phyloP scores from a whole-genome alignment of 2,329 filamentous ascomycete genomes.

The Alternaria infectoria region DNA sequence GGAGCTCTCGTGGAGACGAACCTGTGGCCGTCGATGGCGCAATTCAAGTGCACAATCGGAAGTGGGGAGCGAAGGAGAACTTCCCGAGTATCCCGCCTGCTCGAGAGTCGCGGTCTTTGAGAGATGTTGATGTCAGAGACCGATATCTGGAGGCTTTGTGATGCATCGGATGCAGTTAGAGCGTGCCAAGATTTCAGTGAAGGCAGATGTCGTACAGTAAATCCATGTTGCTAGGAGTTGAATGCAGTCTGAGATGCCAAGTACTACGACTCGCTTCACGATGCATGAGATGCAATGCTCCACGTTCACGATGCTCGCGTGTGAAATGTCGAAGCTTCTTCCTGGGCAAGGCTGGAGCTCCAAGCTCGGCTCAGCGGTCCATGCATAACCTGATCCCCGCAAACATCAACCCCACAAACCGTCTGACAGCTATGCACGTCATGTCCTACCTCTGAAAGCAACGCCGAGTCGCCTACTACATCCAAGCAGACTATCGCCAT shows the following conservation, averaged over 20 bases:
- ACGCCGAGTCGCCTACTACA: not conserved
- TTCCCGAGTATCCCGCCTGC: not conserved
- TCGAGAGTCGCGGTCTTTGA: not conserved
- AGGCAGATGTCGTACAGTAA: not conserved
- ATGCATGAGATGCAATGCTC: not conserved
- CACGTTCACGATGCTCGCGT: not conserved
- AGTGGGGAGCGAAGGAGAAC: not conserved
- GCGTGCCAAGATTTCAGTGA: not conserved
- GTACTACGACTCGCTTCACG: not conserved
- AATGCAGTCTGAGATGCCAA: not conserved
- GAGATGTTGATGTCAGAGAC: not conserved
- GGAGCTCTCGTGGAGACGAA: not conserved
- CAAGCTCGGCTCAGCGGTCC: conserved; percentile 3
- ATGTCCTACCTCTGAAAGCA: conserved; percentile 1
- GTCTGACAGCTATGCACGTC: conserved; percentile 15
- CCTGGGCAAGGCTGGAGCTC: not conserved
- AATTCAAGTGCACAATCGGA: not conserved
- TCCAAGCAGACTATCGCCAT: conserved; percentile 20
- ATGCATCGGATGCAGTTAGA: not conserved
- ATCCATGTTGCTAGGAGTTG: not conserved
- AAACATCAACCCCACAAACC: conserved; percentile 20
- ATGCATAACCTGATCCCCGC: conserved; percentile 21
- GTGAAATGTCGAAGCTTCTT: not conserved
- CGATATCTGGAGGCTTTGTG: not conserved
- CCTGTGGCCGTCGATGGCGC: not conserved